These are phyloP conservation scores for Calonectria leucothoes DNA, from an alignment of 2,329 filamentous ascomycete species.

Conservation along the genomic window DNA sequence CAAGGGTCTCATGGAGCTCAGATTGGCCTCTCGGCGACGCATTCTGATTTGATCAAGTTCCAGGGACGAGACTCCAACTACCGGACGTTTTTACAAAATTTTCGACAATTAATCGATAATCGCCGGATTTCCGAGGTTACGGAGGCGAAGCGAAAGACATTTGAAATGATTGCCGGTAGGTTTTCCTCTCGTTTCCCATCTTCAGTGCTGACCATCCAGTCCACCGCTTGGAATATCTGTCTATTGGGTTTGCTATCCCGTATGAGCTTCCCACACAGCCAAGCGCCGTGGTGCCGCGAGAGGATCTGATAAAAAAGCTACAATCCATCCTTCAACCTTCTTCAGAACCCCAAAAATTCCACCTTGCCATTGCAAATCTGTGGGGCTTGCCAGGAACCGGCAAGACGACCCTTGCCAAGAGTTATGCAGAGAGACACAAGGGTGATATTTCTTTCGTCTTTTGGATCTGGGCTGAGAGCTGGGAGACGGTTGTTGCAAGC, in stretches of 20 bases:
- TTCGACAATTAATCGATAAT: slow-evolving; percentile 14
- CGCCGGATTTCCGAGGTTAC: slow-evolving; percentile 4
- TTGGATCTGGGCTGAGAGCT: slow-evolving; percentile 23
- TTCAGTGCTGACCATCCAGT: slow-evolving; percentile 4
- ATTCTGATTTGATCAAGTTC: slow-evolving; percentile 22
- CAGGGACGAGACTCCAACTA: slow-evolving; percentile 22
- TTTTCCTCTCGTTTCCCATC: too few species aligned
- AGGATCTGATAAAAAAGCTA: slow-evolving; percentile 1
- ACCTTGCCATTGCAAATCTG: slow-evolving; percentile 22
- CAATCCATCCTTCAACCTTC: background rate
- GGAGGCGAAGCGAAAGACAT: slow-evolving; percentile 16
- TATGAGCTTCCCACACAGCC: slow-evolving; percentile 16
- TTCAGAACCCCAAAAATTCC: slow-evolving; percentile 1
- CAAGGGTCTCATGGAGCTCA: slow-evolving; percentile 18
- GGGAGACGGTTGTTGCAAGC: slow-evolving; percentile 23
- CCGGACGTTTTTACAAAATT: slow-evolving; percentile 7
- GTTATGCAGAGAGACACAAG: slow-evolving; percentile 15
- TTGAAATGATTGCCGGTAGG: slow-evolving; percentile 19
- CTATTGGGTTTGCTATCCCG: slow-evolving; percentile 11
- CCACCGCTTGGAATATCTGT: slow-evolving; percentile 18
- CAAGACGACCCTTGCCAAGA: slow-evolving; percentile 21
- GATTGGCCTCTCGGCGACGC: slow-evolving; percentile 18
- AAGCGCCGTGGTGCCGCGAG: slow-evolving; percentile 1
- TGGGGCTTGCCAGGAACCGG: slow-evolving; percentile 20
- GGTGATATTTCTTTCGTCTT: slow-evolving; percentile 16